Evolutionary conservation across 257 asterid species (phyloP), one percentile per base, ranked within the genome.

Genomic region (Capsicum pubescens): DNA sequence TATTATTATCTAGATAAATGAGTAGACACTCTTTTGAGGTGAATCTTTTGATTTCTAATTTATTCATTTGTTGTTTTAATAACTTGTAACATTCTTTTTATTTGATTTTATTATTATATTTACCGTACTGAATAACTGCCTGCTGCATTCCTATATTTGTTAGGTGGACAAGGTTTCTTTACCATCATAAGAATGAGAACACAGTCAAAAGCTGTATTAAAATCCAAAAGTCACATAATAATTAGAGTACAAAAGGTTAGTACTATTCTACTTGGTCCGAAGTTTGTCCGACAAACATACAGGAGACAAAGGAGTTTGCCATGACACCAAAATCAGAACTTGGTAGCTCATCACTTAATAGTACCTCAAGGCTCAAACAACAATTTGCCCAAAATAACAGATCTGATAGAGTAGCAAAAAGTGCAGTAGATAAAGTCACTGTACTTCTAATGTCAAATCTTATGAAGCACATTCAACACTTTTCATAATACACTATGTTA

Each of bases 281-380:
- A 21, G 19, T 74, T 74, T 12, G 60, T 48, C 44, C 15, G 12
- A 6, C 60, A 50, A 74, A 74, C 60, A 74, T 50, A 72, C 44
- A 48, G 60, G 60, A 74, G 80, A 50, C 44, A 74, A 50, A 72
- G 59, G 60, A 50, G 44, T 48, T 74, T 48, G n/a, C 60, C 80
- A 52, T 48, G 50, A 48, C 17, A 10, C 80, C 44, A 74, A 72
- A 63, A 74, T 74, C 80, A 74, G 12, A 74, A 48, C 42, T 74
- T 74, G 80, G 19, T 26, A 7, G 44, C 7, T 50, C n/a, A 74
- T 74, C 44, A 74, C 42, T 50, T n/a, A 72, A 12, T 74, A 50
- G 0, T 21, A 74, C 60, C 80, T 72, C 80, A 39, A 39, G 44
- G 44, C 5, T 39, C 44, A 19, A 48, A 74, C 60, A 74, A 74